Evolutionary conservation across 208 protist species (phyloP).

Genomic region (Naegleria gruberi): DNA sequence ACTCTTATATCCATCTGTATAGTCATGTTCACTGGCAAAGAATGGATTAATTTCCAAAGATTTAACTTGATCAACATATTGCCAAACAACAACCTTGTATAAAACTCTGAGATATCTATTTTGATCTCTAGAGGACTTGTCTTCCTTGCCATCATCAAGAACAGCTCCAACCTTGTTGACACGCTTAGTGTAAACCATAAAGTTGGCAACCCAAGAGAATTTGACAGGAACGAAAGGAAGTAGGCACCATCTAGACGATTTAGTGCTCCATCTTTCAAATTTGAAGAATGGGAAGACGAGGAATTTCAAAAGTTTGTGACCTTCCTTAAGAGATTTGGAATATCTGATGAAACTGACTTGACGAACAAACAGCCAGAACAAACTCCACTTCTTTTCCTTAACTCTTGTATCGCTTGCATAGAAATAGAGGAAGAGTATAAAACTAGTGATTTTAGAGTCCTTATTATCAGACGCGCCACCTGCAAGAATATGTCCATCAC

Average conservation of each 20-base stretch:
- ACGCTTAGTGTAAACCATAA: neutral
- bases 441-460: neutral
- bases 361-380: neutral
- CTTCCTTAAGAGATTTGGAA: neutral
- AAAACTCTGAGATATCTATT: neutral
- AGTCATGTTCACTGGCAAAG: neutral
- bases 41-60: neutral
- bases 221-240: conserved; percentile 10
- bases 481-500: too few species aligned
- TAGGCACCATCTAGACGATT: neutral
- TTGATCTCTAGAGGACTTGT: neutral
- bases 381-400: neutral
- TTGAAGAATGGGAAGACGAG: conserved; percentile 4
- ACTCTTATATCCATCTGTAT: neutral
- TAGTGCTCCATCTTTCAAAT: neutral
- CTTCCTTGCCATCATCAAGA: neutral
- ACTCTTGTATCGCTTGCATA: neutral
- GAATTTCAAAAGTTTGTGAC: neutral
- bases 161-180: neutral
- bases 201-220: neutral
- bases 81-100: neutral
- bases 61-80: neutral
- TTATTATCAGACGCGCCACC: neutral
- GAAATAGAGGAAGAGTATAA: neutral
- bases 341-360: neutral